Conservation (phyloP, 176 grass and related monocot genomes). For the Musa troglodytarum region DNA sequence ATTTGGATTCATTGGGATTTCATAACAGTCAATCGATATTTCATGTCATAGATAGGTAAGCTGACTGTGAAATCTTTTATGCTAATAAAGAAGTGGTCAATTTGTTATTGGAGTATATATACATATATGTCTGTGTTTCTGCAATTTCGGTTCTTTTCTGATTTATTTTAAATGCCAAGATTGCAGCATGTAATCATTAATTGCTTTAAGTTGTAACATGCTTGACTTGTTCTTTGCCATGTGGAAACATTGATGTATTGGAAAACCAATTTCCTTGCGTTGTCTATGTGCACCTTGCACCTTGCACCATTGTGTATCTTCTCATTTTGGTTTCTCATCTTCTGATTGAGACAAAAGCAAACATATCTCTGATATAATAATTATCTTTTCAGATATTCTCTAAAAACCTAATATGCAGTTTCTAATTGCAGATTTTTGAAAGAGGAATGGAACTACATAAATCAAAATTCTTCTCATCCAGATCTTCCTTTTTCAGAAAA, state of each 20-base stretch:
- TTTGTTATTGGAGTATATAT: not conserved
- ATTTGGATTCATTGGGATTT: conserved; percentile 90
- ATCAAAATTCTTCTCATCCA: conserved; percentile 25
- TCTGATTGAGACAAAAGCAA: not conserved
- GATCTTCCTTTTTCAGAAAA: conserved; percentile 38
- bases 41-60: conserved; percentile 48
- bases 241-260: not conserved
- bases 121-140: not conserved
- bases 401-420: conserved; percentile 5
- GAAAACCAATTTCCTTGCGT: not conserved
- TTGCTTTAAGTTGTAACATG: not conserved
- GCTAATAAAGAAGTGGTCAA: not conserved
- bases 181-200: not conserved
- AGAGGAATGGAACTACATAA: conserved; percentile 52
- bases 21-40: conserved; percentile 69
- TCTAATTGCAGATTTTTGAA: conserved; percentile 35
- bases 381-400: not conserved
- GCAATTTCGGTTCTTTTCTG: not conserved
- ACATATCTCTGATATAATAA: not conserved
- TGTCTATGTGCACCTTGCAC: not conserved
- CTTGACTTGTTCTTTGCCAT: not conserved
- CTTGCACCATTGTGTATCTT: not conserved
- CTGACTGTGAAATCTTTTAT: not conserved
- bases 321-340: not conserved
- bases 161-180: no score